Conservation (phyloP, 495 filamentous ascomycete genomes). For the Astrothelium macrocarpum region DNA sequence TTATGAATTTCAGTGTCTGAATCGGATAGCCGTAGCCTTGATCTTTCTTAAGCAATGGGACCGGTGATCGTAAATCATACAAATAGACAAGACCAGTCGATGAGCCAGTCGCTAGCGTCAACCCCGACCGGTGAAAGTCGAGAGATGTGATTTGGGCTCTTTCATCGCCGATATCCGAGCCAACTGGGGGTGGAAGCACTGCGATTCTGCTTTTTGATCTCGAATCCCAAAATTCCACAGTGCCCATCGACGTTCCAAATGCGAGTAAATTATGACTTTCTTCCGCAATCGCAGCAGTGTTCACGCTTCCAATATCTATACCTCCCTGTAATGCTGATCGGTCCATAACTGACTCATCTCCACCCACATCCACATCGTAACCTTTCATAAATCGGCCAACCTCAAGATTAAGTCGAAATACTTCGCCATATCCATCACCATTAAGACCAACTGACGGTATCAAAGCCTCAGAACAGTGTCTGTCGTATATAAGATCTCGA, state of each 20-base stretch:
- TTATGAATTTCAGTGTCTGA: conserved; percentile 79
- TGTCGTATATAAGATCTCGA: conserved; percentile 77
- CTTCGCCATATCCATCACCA: conserved; percentile 74
- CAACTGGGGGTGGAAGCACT: conserved; percentile 41
- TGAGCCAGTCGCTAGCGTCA: conserved; percentile 80
- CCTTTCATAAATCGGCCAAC: conserved; percentile 79
- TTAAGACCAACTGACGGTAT: conserved; percentile 83
- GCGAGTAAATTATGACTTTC: conserved; percentile 83
- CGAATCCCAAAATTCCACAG: conserved; percentile 93
- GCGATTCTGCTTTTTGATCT: conserved; percentile 74
- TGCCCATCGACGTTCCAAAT: conserved; percentile 92
- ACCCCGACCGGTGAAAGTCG: conserved; percentile 73
- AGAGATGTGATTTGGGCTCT: conserved; percentile 76
- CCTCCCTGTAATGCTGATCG: conserved; percentile 70
- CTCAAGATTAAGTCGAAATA: conserved; percentile 87
- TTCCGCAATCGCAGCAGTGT: conserved; percentile 81
- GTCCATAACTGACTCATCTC: conserved; percentile 58
- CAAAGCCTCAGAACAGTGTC: conserved; percentile 75
- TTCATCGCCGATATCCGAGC: conserved; percentile 33
- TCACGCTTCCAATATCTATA: conserved; percentile 73
- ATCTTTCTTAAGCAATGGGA: conserved; percentile 78
- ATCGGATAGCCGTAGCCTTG: conserved; percentile 95
- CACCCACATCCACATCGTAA: conserved; percentile 74
- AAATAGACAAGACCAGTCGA: conserved; percentile 81
- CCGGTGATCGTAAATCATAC: conserved; percentile 85